Evolutionary conservation across 495 filamentous ascomycete genomes (phyloP).

Genomic region (Aspergillus hancockii): DNA sequence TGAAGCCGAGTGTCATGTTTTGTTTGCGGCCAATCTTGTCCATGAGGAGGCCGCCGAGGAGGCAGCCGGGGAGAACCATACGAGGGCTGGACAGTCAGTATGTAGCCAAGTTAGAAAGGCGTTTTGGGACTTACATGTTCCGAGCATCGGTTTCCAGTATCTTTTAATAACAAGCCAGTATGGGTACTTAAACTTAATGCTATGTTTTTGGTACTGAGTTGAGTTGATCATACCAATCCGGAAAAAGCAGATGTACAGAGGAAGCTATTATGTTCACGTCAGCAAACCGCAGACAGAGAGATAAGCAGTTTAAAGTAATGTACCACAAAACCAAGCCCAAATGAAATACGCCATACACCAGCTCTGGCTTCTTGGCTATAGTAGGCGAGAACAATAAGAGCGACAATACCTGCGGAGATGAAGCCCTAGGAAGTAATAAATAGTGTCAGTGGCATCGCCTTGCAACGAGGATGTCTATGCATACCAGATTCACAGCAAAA

Average conservation of each 20-base stretch:
- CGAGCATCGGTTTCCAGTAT: conserved; percentile 44
- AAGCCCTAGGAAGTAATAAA: conserved; percentile 25
- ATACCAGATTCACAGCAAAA: conserved; percentile 34
- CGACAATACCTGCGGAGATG: conserved; percentile 30
- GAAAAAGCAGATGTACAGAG: conserved; percentile 38
- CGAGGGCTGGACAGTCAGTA: conserved; percentile 21
- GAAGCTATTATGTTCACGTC: conserved; percentile 21
- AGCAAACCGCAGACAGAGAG: neutral
- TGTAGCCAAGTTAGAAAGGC: neutral
- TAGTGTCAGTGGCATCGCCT: neutral
- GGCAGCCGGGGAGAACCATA: conserved; percentile 48
- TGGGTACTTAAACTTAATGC: conserved; percentile 37
- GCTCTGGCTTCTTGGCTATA: conserved; percentile 25
- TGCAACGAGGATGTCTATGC: neutral
- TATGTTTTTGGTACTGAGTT: conserved; percentile 36
- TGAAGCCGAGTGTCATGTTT: conserved; percentile 47
- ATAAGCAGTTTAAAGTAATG: conserved; percentile 8
- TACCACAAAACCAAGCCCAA: conserved; percentile 38
- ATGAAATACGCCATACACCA: conserved; percentile 39
- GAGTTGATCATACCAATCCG: conserved; percentile 41
- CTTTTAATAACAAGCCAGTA: conserved; percentile 35
- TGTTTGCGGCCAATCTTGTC: conserved; percentile 51
- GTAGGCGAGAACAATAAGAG: conserved; percentile 33
- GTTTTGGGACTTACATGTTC: conserved; percentile 32
- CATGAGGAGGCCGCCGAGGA: conserved; percentile 49